Conservation (phyloP, 108 stramenopile genomes). For the Nannochloropsis granulata region DNA sequence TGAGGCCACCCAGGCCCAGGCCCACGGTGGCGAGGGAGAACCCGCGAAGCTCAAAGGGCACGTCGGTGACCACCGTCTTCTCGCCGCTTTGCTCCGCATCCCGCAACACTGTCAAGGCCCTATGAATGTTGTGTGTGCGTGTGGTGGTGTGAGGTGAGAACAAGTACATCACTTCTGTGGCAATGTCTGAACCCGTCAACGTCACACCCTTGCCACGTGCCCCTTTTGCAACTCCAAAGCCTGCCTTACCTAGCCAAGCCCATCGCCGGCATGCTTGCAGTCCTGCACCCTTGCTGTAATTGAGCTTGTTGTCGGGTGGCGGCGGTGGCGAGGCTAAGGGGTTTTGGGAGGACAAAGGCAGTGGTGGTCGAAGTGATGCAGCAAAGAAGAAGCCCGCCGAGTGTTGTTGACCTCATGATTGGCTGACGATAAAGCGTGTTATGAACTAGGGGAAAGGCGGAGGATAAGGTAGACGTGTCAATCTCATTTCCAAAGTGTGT, state of each 20-base stretch:
- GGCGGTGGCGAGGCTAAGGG: neutral
- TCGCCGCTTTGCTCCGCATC: constrained; percentile 42
- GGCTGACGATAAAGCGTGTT: too few species aligned
- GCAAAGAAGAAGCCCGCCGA: neutral
- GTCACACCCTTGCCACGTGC: neutral
- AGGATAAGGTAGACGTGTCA: too few species aligned
- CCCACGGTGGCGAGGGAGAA: constrained; percentile 84
- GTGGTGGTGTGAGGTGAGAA: neutral
- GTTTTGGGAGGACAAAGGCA: neutral
- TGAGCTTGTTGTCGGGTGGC: neutral
- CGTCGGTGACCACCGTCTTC: constrained; percentile 78
- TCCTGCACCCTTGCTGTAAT: neutral
- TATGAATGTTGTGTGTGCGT: neutral
- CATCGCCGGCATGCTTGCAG: neutral
- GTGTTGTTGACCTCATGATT: too few species aligned
- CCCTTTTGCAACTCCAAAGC: neutral
- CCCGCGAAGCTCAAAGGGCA: constrained; percentile 94
- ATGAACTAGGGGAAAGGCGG: too few species aligned
- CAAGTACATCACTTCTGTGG: neutral
- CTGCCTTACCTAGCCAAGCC: neutral
- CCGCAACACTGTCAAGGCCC: neutral
- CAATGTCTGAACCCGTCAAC: neutral
- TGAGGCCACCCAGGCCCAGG: constrained; percentile 50
- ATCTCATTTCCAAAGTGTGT: too few species aligned
- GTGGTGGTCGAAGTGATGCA: neutral